Evolutionary conservation across 495 filamentous ascomycete species (phyloP).

Genomic region (Penicillium diatomitis): DNA sequence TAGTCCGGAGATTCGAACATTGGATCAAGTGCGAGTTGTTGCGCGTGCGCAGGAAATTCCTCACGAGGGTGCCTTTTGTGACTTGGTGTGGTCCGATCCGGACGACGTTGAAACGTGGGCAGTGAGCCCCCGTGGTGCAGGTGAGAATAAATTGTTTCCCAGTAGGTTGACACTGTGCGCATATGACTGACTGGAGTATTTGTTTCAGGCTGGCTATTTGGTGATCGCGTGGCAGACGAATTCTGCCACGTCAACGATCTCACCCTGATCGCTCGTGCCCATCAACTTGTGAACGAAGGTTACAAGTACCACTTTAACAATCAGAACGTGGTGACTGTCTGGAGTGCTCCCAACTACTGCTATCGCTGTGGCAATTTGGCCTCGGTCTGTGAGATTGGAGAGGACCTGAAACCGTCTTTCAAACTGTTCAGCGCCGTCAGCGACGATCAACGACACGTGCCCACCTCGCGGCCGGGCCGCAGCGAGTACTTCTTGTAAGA

Average conservation of each 20-base stretch:
- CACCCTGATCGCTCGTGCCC: slow-evolving; percentile 87
- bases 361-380: slow-evolving; percentile 97
- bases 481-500: slow-evolving; percentile 91
- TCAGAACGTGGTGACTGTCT: slow-evolving; percentile 97
- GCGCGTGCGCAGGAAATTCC: slow-evolving; percentile 96
- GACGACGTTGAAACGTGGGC: slow-evolving; percentile 99
- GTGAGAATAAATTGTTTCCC: slow-evolving; percentile 15
- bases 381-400: slow-evolving; percentile 88
- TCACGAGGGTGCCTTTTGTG: slow-evolving; percentile 96
- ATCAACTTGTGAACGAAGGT: slow-evolving; percentile 95
- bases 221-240: slow-evolving; percentile 94
- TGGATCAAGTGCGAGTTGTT: slow-evolving; percentile 96
- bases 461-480: slow-evolving; percentile 67
- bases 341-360: slow-evolving; percentile 98
- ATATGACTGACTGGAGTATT: background rate
- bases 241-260: slow-evolving; percentile 98
- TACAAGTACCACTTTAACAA: slow-evolving; percentile 97
- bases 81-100: slow-evolving; percentile 96
- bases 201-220: slow-evolving; percentile 76
- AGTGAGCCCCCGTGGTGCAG: slow-evolving; percentile 85
- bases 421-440: slow-evolving; percentile 92
- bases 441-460: slow-evolving; percentile 82
- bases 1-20: slow-evolving; percentile 88
- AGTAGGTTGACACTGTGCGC: background rate
- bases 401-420: slow-evolving; percentile 78